Evolutionary conservation across 805 yeast genomes (phyloP), one percentile per base, ranked within the genome.

Genomic region (Hagleromyces aurorensis): DNA sequence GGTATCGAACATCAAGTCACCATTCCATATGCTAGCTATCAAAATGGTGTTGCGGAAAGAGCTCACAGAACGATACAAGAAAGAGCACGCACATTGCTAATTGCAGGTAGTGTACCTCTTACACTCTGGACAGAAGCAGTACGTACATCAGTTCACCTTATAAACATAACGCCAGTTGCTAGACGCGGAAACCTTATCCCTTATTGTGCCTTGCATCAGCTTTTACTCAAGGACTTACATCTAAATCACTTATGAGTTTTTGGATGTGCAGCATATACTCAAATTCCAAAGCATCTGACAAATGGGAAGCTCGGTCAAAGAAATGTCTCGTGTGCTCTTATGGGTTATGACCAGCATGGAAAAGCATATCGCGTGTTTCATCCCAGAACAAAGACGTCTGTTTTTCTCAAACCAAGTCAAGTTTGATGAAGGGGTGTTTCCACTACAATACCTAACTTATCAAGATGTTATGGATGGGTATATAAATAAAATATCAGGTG

Each of bases 1-100:
- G 38, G 36, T 4, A 36, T 39, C 13, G 9, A n/a, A 13, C 41
- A 39, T 30, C 33, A 39, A 25, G 12, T 36, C 2, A 39, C 41
- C 14, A 30, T 36, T 6, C 31, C 41, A 1, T 19, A 38, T 21
- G 16, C n/a, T n/a, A 36, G 35, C 27, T 36, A 21, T 23, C 38
- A 36, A 28, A 41, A 44, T 17, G 49, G 45, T 13, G 36, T 16
- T 20, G 43, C 25, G 18, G 46, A 41, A 23, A 21, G 44, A n/a
- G 34, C 41, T 13, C 32, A 29, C 22, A 25, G 37, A 4, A 19
- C 44, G 10, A 29, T 43, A 27, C 20, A 33, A 27, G 41, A 35
- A 5, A 26, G 13, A 19, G 13, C 37, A 4, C 19, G 37, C 2
- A 19, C 33, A 7, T 13, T 41, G 8, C 16, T 43, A 16, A 9